These are phyloP conservation scores for Mimosa pudica DNA, from an alignment of 306 rosid species.

Conservation along the genomic window DNA sequence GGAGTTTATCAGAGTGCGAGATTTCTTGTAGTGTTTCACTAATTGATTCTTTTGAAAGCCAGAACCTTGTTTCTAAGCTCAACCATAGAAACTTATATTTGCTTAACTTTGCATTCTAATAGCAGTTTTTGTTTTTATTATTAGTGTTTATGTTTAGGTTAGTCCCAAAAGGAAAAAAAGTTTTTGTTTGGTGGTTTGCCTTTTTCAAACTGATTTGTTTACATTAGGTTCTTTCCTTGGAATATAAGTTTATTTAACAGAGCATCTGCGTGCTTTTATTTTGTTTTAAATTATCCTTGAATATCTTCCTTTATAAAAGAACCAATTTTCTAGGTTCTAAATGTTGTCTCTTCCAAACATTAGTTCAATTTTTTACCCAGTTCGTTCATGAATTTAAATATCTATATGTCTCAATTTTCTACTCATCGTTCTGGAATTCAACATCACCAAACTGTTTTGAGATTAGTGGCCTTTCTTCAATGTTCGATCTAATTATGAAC, in stretches of 20 bases:
- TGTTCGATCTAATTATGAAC: too few relatives aligned
- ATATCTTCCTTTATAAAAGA: constrained; percentile 30
- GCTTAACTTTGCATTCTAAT: neutral
- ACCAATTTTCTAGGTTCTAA: constrained; percentile 27
- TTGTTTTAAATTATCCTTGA: neutral
- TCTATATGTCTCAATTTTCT: too few relatives aligned
- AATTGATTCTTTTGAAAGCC: too few relatives aligned
- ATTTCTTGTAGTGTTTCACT: too few relatives aligned
- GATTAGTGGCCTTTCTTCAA: too few relatives aligned
- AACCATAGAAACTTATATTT: too few relatives aligned
- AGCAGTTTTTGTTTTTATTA: constrained; percentile 1
- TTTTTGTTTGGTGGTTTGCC: constrained; percentile 25
- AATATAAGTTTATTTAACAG: constrained; percentile 5
- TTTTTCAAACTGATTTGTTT: too few relatives aligned
- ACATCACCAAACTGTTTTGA: too few relatives aligned
- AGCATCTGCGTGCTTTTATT: constrained; percentile 2
- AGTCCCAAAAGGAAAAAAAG: neutral
- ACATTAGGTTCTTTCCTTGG: constrained; percentile 35
- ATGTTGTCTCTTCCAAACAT: constrained; percentile 32
- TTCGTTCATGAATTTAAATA: constrained; percentile 42
- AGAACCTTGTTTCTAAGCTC: too few relatives aligned
- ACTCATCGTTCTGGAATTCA: too few relatives aligned
- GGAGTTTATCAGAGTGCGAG: too few relatives aligned
- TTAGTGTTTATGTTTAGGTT: neutral
- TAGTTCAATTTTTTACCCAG: neutral